Base-by-base conservation (phyloP, 371 early-diverging fungal species). In the Parasitella parasitica region DNA sequence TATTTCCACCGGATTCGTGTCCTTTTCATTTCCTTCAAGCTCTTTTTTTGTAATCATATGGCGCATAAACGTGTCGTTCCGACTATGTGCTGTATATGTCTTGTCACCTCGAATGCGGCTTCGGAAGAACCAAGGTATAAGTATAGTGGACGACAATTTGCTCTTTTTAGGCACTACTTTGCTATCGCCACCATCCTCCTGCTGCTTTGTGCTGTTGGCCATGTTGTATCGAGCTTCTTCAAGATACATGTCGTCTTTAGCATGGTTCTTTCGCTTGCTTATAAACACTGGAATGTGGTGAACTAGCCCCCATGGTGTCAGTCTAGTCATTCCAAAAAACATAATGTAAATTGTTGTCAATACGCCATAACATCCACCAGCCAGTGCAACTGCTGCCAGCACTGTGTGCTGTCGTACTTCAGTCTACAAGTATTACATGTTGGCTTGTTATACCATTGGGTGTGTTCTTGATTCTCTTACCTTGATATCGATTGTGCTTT, bases 251-350 rank as follows among this genome's bases (percentile, higher is more conserved):
- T 13, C 46, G 15, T 37, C 27, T 16, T 36, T 57, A 36, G 35
- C 11, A 16, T 63, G 48, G 0, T 62, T 60, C 13, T 54, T 68
- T 35, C 49, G 48, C 3, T 63, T 67, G 11, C 59, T 61, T 22
- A 68, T 57, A 16, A 66, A 61, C 0, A 68, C 58, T 0, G 79
- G 73, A 11, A 76, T 54, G 30, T 71, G 76, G 46, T 78, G 74
- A 0, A 70, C 74, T 12, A 72, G 22, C 4, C 79, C 79, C 69
- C 73, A 78, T 7, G 79, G 79, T 18, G 76, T 66, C 18, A 73
- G n/a, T 43, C 79, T 43, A 0, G 72, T 69, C 79, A 78, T 78
- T 8, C 79, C 79, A 39, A 78, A 78, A 5, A 78, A 52, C 8
- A 78, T 13, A 43, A 75, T 73, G 35, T 78, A 78, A 2, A 78